Evolutionary conservation across 2,329 filamentous ascomycete genomes (phyloP), one percentile per base, ranked within the genome.

Genomic region (Dothiorella sarmentorum): DNA sequence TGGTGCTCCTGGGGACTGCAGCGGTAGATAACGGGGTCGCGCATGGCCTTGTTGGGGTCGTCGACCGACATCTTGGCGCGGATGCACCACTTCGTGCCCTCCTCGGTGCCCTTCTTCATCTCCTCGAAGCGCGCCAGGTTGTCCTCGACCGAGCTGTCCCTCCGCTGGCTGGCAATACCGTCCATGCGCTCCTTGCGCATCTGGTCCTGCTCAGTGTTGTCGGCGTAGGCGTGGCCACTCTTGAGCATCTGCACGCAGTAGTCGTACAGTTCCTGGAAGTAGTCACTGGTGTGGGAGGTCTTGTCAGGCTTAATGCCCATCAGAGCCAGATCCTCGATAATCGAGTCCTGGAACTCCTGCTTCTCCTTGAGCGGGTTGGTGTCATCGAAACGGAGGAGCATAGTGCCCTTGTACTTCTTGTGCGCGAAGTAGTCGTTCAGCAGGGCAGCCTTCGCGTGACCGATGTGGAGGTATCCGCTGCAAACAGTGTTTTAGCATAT

Each of bases 361-460:
- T 96, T 97, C 81, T 99, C 94, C 74, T 97, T 97, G 61, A 89
- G 87, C 7, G 94, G 94, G 76, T 99, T 99, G 59, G 94, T 99
- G 71, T 99, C 94, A 71, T 99, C 94, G 69, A 99, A 94, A 61
- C 94, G 89, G 51, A 97, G 84, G 61, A 95, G 86, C 67, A 99
- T 81, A 68, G 88, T 95, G 68, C 94, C 94, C 61, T 93, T 87
- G 80, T 96, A 96, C 66, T 91, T 89, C 72, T 91, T 88, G 74
- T 97, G 91, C 43, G 91, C 93, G 67, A 97, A 97, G 81, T 96
- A 97, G 73, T 97, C 92, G 78, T 94, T 96, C 59, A 97, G 85
- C 58, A 96, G 82, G 5, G 91, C 91, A 27, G 91, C 91, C 78
- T 97, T 97, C 66, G 91, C 91, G 78, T 97, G 93, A 56, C 93